Base-by-base conservation (phyloP, 2,329 filamentous ascomycete species). In the Phialocephala sp. region DNA sequence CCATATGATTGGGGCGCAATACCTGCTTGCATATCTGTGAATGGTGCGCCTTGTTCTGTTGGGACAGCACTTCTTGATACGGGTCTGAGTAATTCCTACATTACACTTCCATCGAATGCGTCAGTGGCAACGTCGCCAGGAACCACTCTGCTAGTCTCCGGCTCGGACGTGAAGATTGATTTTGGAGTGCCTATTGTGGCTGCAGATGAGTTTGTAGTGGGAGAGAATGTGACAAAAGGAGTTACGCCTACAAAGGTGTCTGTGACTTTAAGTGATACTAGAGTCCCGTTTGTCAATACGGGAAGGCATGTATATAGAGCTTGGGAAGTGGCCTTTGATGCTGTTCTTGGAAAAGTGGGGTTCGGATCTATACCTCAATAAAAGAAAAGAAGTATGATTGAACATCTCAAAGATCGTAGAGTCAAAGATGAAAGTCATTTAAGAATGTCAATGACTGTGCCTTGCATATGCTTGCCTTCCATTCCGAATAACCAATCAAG, bases 291-390 rank as follows among this genome's bases (percentile, higher is more conserved):
- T 60, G 36, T 65, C 1, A 67, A 67, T 62, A 67, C 65, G 20
- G 65, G 65, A 27, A 54, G 62, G n/a, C 65, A 67, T 60, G 32
- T 67, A 22, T 61, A 52, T 52, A n/a, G 47, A 36, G 45, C 43
- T 35, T 61, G 24, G 43, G 45, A 61, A 15, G 47, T 61, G 14
- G 43, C 35, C 9, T 55, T 37, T 56, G 67, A 57, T 60, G 52
- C 66, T 58, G 27, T 45, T 52, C 27, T 24, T 22, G 36, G 45
- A 73, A 77, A 78, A 66, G 66, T 56, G 43, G 59, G 59, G 45
- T 55, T 61, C 20, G 56, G 58, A 37, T 15, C 11, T 39, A 32
- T 54, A 54, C 20, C 55, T 56, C 18, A 15, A 56, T 35, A 35
- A 12, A 37, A 27, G 6, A 32, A 22, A 27, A 20, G 8, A 54